Evolutionary conservation across 1,284 basidiomycete species (phyloP), one percentile per base, ranked within the genome.

Genomic region (Fomitiporia mediterranea): DNA sequence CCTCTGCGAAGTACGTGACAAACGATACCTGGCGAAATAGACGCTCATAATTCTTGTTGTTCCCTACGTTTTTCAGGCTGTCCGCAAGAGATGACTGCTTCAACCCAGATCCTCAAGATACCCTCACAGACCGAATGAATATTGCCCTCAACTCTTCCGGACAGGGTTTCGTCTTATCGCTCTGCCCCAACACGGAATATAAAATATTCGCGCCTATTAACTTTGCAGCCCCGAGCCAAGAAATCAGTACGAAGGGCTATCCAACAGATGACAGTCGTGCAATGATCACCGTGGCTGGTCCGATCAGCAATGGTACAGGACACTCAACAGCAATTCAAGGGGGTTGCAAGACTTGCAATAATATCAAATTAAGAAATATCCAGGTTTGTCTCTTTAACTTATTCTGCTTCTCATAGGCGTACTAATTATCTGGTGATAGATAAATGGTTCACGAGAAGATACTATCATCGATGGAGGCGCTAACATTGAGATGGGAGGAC

Each of bases 401-500:
- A 27, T 39, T 25, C 19, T 25, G n/a, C 5, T 43, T 47, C 17
- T 46, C 44, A 25, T 4, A 3, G n/a, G 7, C 28, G n/a, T 32
- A 30, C 27, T 46, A 7, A 46, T 5, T 11, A 21, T 40, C 8
- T 32, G 23, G n/a, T 19, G 13, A 37, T 61, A 89, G 86, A 79
- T 89, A 59, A 79, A 89, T 61, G 87, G 86, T 4, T 79, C 79
- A 1, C 81, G 87, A 54, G 67, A 66, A 11, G 78, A 77, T 39
- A 77, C 74, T 15, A 75, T 79, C 0, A 78, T 75, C 0, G 56
- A 53, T n/a, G 86, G 86, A 2, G 87, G 85, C 1, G 86, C 78
- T 11, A 89, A 88, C 64, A 87, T 89, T 53, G 87, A 89, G 69
- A 83, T 90, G 76, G 87, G 87, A 7, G 87, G 86, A 7, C 64